Base-by-base conservation (phyloP, 2,329 filamentous ascomycete species). In the Plenodomus lindquistii region DNA sequence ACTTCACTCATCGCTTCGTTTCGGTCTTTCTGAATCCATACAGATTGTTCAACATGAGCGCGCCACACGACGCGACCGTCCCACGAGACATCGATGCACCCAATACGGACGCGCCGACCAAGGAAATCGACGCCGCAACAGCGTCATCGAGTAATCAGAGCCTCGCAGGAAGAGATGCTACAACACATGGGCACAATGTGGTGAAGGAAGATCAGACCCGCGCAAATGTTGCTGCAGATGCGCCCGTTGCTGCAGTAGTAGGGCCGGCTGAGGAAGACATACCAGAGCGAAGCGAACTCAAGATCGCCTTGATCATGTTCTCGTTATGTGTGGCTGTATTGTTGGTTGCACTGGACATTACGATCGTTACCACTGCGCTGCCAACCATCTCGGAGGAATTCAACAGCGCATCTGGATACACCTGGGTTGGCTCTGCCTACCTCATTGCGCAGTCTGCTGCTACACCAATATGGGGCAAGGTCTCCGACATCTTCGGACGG, bases 401-500 rank as follows among this genome's bases (percentile, higher is more conserved):
- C 59, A 67, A 79, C 16, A 79, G 77, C 4, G 70, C 74, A 3
- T 65, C 73, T 11, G 79, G 77, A 17, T 81, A 81, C 53, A 77
- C 75, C 5, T 83, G 80, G 80, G 77, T 83, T 27, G 79, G 79
- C 15, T 75, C 73, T 19, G 75, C 79, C 7, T 82, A 81, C 51
- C 61, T 80, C 1, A 73, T 82, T 17, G 75, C 75, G 35, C 76
- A 75, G 51, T 71, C 77, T 3, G 77, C 78, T 0, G 70, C 79
- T 17, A 80, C 81, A 2, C 81, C 81, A 2, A 75, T 81, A 24
- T 85, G 83, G 81, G 82, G 83, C 18, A 86, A 86, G 60, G 71
- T 86, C 18, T 83, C 81, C 37, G 85, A 88, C 72, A 87, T 88
- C 48, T 87, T 82, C 71, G 85, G 85, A 2, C 76, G 85, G 35